Base-by-base conservation (phyloP, 805 yeast species). In the Spathaspora gorwiae region DNA sequence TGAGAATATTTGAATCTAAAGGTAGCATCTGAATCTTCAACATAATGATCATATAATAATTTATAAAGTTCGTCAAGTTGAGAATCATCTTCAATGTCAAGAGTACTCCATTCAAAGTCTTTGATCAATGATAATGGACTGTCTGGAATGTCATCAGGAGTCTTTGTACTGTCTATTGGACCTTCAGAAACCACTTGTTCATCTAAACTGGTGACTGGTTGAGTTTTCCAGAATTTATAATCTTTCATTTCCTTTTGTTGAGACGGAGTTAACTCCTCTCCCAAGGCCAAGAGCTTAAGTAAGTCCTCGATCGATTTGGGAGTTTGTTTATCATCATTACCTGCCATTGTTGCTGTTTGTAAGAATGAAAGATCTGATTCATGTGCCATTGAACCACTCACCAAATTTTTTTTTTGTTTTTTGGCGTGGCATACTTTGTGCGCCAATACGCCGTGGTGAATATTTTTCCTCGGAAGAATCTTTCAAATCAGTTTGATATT, bases 221-320 rank as follows among this genome's bases (percentile, higher is more conserved):
- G 99, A 2, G 99, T 94, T 59, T 86, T 87, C 99, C 99, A 94
- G 68, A 94, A 94, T 68, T 87, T 88, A 72, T 90, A 88, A 59
- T 90, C 95, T 43, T 86, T 81, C 87, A 90, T 89, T 19, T 82
- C 78, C 51, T 83, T 84, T 54, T 77, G 70, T 61, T 83, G 84
- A 30, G 75, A 70, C 37, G 73, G 81, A n/a, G 73, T 71, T 40
- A 82, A 67, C 50, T 74, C 73, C 49, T 76, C 77, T 32, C 80
- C 81, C 70, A 75, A 62, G 2, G 81, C 72, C 35, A 80, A 63
- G 53, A 70, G 71, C 56, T 71, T 70, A 51, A 87, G 64, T 43
- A 87, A 72, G 47, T 85, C 87, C 53, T 82, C 83, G 45, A 83
- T 73, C 26, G 73, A 57, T 53, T 75, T 73, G 32, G 53, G 45